Base-by-base conservation (phyloP, 306 rosid species). In the Citrullus colocynthis region DNA sequence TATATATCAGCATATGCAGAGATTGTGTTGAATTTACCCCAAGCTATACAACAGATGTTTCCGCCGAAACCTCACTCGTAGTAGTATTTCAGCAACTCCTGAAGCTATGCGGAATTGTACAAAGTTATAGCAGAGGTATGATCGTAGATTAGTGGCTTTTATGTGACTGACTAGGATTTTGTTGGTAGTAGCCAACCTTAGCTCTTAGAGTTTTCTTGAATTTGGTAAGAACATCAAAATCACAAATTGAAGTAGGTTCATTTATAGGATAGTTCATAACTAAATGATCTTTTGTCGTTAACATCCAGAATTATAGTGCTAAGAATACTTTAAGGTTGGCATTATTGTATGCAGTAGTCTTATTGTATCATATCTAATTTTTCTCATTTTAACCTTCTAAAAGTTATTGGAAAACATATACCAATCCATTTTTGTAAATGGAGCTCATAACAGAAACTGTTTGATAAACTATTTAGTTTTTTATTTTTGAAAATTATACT, bases 1-100 rank as follows among this genome's bases (percentile, higher is more conserved):
- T n/a, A n/a, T n/a, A n/a, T 83, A 75, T 36, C 96, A 95, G 98
- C 97, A 41, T 95, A 89, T 52, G 97, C 98, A 8, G 97, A 95
- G 88, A 88, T 95, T 54, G 96, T 95, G 70, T 84, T 95, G 82
- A 95, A 92, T 81, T 83, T 95, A 83, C 96, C 92, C 0, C 87
- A 78, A 60, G 96, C 95, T 52, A 86, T 90, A 78, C 89, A 83
- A 80, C 90, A 94, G 86, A 78, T 82, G 58, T 49, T 78, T 57
- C 90, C 85, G 71, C 83, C 78, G 80, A 85, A 79, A 56, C 78
- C 82, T 24, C 64, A 87, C 51, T 4, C 80, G 4, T 59, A 78
- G 14, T 86, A 82, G 78, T 73, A 79, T 69, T 74, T 59, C 67
- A 24, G 70, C 81, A 74, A 63, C 72, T 81, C 69, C 48, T 78